A percentile compares a stretch with the other conserved stretches of the same genome.
Evolutionary conservation across 108 stramenopile species (phyloP).

Genomic region (Mediolabrus comicus): DNA sequence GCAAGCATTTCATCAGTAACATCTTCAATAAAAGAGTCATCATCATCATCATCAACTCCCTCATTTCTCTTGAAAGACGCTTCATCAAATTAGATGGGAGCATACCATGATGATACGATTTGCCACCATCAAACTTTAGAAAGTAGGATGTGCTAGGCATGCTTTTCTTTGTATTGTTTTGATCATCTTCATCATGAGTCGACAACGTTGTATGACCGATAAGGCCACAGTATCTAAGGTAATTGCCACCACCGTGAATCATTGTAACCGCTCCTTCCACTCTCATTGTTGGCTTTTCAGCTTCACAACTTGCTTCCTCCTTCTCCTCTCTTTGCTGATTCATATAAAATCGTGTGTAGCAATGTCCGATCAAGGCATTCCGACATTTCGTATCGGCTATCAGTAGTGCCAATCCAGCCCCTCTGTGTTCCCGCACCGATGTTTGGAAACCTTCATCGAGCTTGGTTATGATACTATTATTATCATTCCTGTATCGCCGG

Average conservation of each 20-base stretch:
- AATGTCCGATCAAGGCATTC: slow-evolving; percentile 18
- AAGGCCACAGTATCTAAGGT: slow-evolving; percentile 13
- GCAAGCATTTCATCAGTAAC: slow-evolving; percentile 65
- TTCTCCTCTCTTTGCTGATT: neutral
- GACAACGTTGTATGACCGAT: neutral
- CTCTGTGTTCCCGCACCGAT: slow-evolving; percentile 13
- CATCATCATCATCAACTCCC: neutral
- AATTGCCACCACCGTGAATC: slow-evolving; percentile 13
- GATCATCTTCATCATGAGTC: neutral
- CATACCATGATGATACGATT: slow-evolving; percentile 9
- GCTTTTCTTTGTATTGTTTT: neutral
- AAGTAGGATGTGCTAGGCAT: slow-evolving; percentile 21
- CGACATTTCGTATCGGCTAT: slow-evolving; percentile 9
- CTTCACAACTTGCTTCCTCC: neutral
- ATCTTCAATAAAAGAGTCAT: slow-evolving; percentile 28
- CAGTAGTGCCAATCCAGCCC: slow-evolving; percentile 14
- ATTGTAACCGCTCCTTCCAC: neutral
- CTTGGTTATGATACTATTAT: neutral
- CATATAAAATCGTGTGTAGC: slow-evolving; percentile 1
- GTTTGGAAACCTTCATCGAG: neutral
- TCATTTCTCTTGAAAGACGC: slow-evolving; percentile 19
- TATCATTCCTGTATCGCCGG: neutral
- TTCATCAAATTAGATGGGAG: slow-evolving; percentile 15
- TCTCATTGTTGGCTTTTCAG: neutral
- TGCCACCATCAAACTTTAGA: slow-evolving; percentile 28